phyloP scores from a whole-genome alignment of 768 basidiomycete species.

The Lactarius akahatsu region DNA sequence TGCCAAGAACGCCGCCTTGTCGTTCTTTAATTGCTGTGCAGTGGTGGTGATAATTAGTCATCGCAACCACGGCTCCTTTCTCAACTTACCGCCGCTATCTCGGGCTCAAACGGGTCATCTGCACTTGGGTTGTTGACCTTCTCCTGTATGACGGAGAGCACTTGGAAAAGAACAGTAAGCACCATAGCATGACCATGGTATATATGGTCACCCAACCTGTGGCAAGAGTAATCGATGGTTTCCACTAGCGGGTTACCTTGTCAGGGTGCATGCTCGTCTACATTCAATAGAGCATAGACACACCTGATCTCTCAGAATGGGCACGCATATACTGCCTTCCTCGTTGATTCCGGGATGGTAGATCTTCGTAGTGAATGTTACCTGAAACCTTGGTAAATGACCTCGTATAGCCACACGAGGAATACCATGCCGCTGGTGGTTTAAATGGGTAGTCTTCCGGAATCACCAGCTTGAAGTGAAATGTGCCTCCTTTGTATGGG shows the following conservation, averaged over 20 bases:
- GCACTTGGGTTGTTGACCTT: constrained; percentile 86
- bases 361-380: constrained; percentile 81
- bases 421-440: constrained; percentile 60
- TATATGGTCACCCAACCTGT: constrained; percentile 47
- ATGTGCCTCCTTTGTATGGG: constrained; percentile 82
- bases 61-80: background rate
- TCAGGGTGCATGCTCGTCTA: constrained; percentile 11
- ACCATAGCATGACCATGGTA: background rate
- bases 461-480: constrained; percentile 70
- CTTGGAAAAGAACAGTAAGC: constrained; percentile 38
- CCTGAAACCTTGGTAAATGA: constrained; percentile 43
- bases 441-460: constrained; percentile 87
- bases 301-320: constrained; percentile 81
- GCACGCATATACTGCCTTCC: constrained; percentile 82
- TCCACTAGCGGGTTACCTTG: constrained; percentile 58
- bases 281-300: constrained; percentile 30
- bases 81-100: constrained; percentile 71
- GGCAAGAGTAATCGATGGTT: constrained; percentile 72
- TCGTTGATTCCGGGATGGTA: constrained; percentile 92
- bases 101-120: constrained; percentile 87
- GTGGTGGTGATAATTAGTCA: background rate
- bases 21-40: constrained; percentile 68
- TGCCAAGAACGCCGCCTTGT: constrained; percentile 67
- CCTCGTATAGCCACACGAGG: background rate
- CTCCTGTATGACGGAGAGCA: constrained; percentile 73